Base-by-base conservation (phyloP, 176 grass and related monocot genomes). In the Ampelocalamus luodianensis region DNA sequence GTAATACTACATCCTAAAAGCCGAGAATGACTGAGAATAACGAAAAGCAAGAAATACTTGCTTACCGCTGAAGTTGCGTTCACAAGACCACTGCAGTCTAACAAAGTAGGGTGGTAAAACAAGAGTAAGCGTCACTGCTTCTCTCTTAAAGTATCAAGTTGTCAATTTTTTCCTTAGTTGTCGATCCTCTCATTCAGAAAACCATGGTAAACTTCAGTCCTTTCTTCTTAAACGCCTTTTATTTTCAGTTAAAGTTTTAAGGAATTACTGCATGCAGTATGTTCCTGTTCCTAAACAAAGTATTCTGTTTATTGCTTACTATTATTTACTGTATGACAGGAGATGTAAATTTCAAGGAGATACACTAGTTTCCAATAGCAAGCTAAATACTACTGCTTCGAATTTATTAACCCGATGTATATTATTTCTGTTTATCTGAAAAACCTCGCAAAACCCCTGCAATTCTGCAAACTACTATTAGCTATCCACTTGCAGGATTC, bases 51-150 rank as follows among this genome's bases (percentile, higher is more conserved):
- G 68, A 87, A 79, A 87, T 53, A 64, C 72, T 83, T 80, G 36
- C 85, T 88, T 78, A 70, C 76, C 32, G 85, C 64, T 81, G 81
- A 88, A 70, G 80, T 80, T 71, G 80, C 64, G 10, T 22, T 70
- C 80, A 54, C 6, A 70, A 71, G 17, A 91, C 14, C 58, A 44
- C 60, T 65, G 45, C 65, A 72, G 77, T 8, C 54, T 23, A 54
- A 2, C 62, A 63, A 70, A 70, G 16, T 2, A 32, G 1, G 5
- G 49, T 8, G 49, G 49, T 17, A 51, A 51, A 17, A 51, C 49
- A 51, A 51, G 49, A 17, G 49, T 5, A 51, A 17, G 32, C 32
- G 32, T 34, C 32, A 34, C 32, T 34, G 32, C 32, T 34, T 34
- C 32, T 34, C 32, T 3, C 32, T 3, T 34, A 34, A 34, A 34